phyloP scores from a whole-genome alignment of 129 eudicot genomes.

The Heracleum sosnowskyi region DNA sequence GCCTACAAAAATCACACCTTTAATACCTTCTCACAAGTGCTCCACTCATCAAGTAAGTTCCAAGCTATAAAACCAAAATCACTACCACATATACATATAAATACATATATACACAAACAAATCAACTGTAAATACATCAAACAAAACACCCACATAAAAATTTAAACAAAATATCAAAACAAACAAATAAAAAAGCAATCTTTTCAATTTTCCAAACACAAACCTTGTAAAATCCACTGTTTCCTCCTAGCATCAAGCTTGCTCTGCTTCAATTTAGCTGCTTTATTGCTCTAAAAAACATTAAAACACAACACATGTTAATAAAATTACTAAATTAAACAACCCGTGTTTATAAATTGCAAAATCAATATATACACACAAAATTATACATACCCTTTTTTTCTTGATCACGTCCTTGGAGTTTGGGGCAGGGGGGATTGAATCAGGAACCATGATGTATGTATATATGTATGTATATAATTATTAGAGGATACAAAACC shows the following conservation, averaged over 20 bases:
- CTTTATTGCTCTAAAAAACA: background rate
- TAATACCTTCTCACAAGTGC: background rate
- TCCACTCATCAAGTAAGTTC: background rate
- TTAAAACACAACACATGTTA: background rate
- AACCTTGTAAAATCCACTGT: constrained; percentile 88
- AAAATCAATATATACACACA: background rate
- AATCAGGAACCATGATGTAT: constrained; percentile 57
- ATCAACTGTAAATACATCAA: background rate
- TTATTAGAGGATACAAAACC: background rate
- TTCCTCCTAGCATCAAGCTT: constrained; percentile 88
- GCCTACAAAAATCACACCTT: background rate
- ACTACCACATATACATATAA: background rate
- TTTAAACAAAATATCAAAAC: no score
- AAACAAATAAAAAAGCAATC: background rate
- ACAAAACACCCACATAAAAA: background rate
- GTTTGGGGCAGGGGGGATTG: constrained; percentile 41
- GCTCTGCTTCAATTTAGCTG: constrained; percentile 86
- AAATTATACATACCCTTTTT: constrained; percentile 46
- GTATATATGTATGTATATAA: no score
- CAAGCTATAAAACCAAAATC: background rate
- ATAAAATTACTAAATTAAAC: background rate
- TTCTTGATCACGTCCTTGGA: constrained; percentile 65
- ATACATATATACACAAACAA: background rate
- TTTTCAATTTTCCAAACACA: background rate
- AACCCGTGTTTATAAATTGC: no score